Evolutionary conservation across 164 flowering plant genomes (phyloP).

Genomic region (Buxus sempervirens): DNA sequence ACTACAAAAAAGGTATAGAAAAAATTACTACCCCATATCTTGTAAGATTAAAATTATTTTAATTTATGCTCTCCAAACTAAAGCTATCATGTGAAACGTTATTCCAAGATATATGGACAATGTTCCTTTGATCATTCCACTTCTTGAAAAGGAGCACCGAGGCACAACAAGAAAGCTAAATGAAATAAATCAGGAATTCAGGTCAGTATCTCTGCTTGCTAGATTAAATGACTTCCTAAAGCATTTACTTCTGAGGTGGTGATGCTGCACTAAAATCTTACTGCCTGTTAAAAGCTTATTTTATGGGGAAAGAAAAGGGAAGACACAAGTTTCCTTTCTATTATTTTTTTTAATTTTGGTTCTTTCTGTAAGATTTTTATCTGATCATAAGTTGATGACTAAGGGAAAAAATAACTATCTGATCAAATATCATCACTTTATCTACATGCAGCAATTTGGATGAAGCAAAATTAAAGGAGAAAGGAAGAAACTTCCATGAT

Average conservation of each 20-base stretch:
- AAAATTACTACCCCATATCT: not conserved
- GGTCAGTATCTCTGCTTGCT: slow-evolving; percentile 36
- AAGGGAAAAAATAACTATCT: not conserved
- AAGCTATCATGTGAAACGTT: slow-evolving; percentile 10
- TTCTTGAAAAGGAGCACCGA: slow-evolving; percentile 88
- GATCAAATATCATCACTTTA: slow-evolving; percentile 10
- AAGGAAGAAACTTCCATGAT: slow-evolving; percentile 86
- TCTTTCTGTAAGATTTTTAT: not conserved
- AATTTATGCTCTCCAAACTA: slow-evolving; percentile 8
- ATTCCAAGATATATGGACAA: slow-evolving; percentile 79
- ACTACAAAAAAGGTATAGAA: slow-evolving; percentile 64
- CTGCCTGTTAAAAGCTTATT: not conserved
- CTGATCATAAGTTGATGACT: not conserved
- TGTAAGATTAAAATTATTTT: not conserved
- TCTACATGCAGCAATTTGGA: slow-evolving; percentile 64
- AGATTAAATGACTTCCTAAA: not conserved
- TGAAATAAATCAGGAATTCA: slow-evolving; percentile 76
- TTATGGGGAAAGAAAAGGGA: not conserved
- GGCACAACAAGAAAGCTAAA: slow-evolving; percentile 61
- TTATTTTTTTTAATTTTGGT: not conserved
- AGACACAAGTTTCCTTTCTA: not conserved
- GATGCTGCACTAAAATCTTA: not conserved
- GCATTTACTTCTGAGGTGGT: not conserved
- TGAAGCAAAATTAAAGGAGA: slow-evolving; percentile 89
- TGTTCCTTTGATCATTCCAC: slow-evolving; percentile 85